These are phyloP conservation scores for Nemophila menziesii DNA, from an alignment of 257 asterid genomes.

Conservation along the genomic window DNA sequence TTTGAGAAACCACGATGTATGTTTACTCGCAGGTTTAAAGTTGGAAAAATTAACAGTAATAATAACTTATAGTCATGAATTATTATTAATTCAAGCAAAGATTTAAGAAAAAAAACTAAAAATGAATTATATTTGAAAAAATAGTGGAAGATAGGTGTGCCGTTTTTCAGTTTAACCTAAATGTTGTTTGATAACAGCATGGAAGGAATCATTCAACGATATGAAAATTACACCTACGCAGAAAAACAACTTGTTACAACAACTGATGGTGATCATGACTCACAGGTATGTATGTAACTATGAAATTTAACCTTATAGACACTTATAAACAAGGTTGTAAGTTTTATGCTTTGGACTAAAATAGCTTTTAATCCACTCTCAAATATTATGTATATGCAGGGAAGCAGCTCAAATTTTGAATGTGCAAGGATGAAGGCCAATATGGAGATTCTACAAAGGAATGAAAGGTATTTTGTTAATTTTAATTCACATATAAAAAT, in stretches of 20 bases:
- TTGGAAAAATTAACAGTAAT: no score
- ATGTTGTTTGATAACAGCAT: slow-evolving; percentile 30
- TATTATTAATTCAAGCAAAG: no score
- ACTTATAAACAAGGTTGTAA: background rate
- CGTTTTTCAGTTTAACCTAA: background rate
- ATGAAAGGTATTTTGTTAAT: slow-evolving; percentile 33
- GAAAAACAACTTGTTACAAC: slow-evolving; percentile 45
- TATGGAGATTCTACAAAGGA: slow-evolving; percentile 61
- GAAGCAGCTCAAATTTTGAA: slow-evolving; percentile 60
- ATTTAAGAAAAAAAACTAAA: no score
- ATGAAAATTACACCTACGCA: slow-evolving; percentile 60
- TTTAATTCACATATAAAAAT: background rate
- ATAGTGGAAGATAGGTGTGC: no score
- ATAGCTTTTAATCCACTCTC: background rate
- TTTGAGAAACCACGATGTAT: no score
- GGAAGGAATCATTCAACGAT: slow-evolving; percentile 77
- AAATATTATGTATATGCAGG: slow-evolving; percentile 21
- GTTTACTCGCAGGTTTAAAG: no score
- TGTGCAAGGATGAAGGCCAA: slow-evolving; percentile 84
- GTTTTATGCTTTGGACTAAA: background rate
- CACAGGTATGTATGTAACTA: slow-evolving; percentile 40
- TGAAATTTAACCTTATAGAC: no score
- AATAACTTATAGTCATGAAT: no score
- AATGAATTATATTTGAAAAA: no score
- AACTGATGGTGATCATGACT: slow-evolving; percentile 26